These are phyloP conservation scores for Phytophthora cactorum DNA, from an alignment of 352 stramenopile genomes.

Conservation along the genomic window DNA sequence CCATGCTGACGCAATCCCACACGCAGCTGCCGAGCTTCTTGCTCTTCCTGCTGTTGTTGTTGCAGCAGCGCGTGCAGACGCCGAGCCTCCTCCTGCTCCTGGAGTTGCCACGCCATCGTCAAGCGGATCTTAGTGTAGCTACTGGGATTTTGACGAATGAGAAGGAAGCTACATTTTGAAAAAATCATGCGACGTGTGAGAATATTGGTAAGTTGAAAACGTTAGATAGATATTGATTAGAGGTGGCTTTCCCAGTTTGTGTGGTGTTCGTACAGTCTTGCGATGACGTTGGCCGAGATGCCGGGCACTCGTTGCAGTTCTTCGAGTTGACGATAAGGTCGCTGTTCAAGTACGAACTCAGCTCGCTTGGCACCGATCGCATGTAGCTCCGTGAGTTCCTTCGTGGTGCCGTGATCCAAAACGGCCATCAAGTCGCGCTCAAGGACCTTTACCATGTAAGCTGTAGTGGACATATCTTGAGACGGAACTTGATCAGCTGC, in stretches of 20 bases:
- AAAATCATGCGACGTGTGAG: conserved; percentile 25
- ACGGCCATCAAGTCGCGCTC: conserved; percentile 57
- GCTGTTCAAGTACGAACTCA: conserved; percentile 44
- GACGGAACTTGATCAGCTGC: conserved; percentile 32
- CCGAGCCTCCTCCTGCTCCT: conserved; percentile 41
- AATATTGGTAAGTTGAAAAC: background rate
- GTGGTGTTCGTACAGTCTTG: conserved; percentile 51
- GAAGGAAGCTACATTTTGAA: conserved; percentile 12
- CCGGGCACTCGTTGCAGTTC: conserved; percentile 51
- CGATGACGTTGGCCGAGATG: conserved; percentile 52
- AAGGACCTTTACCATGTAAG: conserved; percentile 49
- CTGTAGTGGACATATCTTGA: conserved; percentile 48
- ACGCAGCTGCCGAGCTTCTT: conserved; percentile 25
- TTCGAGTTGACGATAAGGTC: conserved; percentile 52
- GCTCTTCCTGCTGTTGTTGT: conserved; percentile 36
- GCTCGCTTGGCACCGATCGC: conserved; percentile 63
- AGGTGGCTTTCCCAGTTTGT: conserved; percentile 37
- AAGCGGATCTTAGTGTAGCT: conserved; percentile 14
- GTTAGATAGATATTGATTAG: conserved; percentile 3
- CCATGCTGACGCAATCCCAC: conserved; percentile 36
- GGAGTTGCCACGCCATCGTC: conserved; percentile 41
- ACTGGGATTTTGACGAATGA: conserved; percentile 22
- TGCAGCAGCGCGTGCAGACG: conserved; percentile 21
- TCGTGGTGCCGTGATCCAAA: conserved; percentile 49
- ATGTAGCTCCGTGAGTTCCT: conserved; percentile 51